A percentile compares a stretch with the other conserved stretches of the same genome.
These are phyloP conservation scores for Hanseniaspora sp. DNA, from an alignment of 1,139 yeast genomes.

Conservation along the genomic window DNA sequence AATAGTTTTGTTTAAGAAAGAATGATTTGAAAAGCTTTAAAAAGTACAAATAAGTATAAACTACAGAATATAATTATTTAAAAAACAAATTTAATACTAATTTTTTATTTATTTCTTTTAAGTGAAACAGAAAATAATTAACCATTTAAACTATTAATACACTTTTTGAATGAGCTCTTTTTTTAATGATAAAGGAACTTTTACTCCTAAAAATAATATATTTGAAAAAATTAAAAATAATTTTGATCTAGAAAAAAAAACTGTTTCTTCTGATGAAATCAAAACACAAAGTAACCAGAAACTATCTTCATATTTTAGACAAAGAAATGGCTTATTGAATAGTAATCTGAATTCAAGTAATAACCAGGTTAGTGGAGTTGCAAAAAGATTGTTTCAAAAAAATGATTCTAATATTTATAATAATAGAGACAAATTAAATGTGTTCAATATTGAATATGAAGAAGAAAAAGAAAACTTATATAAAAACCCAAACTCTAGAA, in stretches of 20 bases:
- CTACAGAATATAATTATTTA: neutral
- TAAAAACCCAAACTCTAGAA: no score
- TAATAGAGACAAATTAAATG: no score
- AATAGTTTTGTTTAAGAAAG: no score
- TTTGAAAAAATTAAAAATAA: constrained; percentile 23
- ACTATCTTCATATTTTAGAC: neutral
- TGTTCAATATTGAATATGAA: no score
- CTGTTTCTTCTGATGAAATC: constrained; percentile 7
- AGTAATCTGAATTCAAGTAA: constrained; percentile 5
- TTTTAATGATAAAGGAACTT: constrained; percentile 27
- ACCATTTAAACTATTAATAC: no score
- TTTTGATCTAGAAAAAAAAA: constrained; percentile 12
- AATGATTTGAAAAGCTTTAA: neutral
- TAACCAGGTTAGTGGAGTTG: constrained; percentile 5
- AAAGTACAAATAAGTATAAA: neutral
- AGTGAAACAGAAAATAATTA: no score
- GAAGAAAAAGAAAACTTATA: no score
- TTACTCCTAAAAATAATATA: constrained; percentile 27
- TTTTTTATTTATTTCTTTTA: no score
- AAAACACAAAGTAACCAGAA: neutral
- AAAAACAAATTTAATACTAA: no score
- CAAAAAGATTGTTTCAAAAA: constrained; percentile 4
- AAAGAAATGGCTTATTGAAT: constrained; percentile 18
- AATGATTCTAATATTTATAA: neutral
- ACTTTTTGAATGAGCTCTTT: constrained; percentile 30